phyloP scores from a whole-genome alignment of 2,329 filamentous ascomycete genomes.

The Venturia asperata region DNA sequence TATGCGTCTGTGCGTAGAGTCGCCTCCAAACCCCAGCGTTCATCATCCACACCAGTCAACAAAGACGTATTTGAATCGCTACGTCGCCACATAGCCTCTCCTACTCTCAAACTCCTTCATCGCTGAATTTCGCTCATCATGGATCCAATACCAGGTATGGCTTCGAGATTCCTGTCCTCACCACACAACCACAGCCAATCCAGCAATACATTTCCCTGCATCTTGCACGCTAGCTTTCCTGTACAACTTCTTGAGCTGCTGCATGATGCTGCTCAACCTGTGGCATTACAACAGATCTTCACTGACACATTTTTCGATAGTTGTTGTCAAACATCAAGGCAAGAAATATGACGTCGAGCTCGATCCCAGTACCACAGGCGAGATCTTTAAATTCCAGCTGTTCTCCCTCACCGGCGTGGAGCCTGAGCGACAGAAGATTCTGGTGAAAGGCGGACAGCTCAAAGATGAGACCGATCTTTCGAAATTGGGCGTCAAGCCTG shows the following conservation, averaged over 20 bases:
- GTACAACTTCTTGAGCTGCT: not conserved
- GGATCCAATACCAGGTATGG: conserved; percentile 6
- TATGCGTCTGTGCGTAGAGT: not conserved
- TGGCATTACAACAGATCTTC: not conserved
- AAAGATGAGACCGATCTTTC: conserved; percentile 90
- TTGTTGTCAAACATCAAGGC: conserved; percentile 89
- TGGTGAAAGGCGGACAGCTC: conserved; percentile 88
- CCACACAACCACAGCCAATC: not conserved
- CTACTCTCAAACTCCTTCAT: not conserved
- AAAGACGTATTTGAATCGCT: conserved; percentile 5
- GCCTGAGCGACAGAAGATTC: conserved; percentile 89
- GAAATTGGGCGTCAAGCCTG: conserved; percentile 75
- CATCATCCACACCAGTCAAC: not conserved
- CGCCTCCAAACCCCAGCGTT: not conserved
- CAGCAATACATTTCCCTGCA: not conserved
- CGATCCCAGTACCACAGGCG: conserved; percentile 74
- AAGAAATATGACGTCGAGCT: conserved; percentile 94
- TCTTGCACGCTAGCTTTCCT: not conserved
- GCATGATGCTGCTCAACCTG: not conserved
- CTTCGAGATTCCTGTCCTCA: not conserved
- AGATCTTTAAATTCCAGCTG: conserved; percentile 91
- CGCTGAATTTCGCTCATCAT: not conserved
- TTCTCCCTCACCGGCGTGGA: conserved; percentile 95
- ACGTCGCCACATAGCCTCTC: not conserved
- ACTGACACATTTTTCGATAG: conserved; percentile 39